A percentile compares a stretch with the other conserved stretches of the same genome.
Evolutionary conservation across 129 eudicot species (phyloP).

Genomic region (Saussurea involucrata): DNA sequence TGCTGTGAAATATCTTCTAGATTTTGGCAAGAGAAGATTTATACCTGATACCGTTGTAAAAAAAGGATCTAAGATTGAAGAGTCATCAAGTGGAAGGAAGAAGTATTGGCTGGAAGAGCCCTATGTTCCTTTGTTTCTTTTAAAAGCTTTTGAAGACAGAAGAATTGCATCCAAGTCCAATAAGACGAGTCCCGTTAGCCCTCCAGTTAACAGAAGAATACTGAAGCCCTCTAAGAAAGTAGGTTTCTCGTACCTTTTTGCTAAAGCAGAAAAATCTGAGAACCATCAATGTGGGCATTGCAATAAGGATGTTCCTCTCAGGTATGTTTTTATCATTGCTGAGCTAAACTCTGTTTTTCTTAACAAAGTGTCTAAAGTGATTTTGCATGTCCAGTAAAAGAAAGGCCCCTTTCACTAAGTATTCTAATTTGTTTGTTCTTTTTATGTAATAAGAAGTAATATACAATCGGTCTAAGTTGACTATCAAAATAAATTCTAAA

Average conservation of each 20-base stretch:
- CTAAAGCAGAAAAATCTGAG: conserved; percentile 60
- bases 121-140: conserved; percentile 73
- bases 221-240: conserved; percentile 40
- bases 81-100: conserved; percentile 60
- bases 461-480: not conserved
- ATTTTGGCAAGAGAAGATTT: conserved; percentile 90
- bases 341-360: not conserved
- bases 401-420: not conserved
- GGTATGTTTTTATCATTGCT: conserved; percentile 35
- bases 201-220: conserved; percentile 28
- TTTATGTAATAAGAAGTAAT: not conserved
- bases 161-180: conserved; percentile 65
- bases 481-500: not conserved
- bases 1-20: conserved; percentile 71
- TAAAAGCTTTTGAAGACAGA: conserved; percentile 74
- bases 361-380: not conserved
- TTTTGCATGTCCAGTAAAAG: not conserved
- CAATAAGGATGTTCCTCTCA: conserved; percentile 67
- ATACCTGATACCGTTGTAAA: conserved; percentile 71
- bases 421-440: not conserved
- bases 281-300: conserved; percentile 75
- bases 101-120: conserved; percentile 92
- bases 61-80: conserved; percentile 68
- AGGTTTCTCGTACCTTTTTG: conserved; percentile 70
- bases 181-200: conserved; percentile 31